Percentiles rank a stretch among this genome's conserved stretches.
Conservation (phyloP, 495 filamentous ascomycete species). For the Penicillium coffeae region DNA sequence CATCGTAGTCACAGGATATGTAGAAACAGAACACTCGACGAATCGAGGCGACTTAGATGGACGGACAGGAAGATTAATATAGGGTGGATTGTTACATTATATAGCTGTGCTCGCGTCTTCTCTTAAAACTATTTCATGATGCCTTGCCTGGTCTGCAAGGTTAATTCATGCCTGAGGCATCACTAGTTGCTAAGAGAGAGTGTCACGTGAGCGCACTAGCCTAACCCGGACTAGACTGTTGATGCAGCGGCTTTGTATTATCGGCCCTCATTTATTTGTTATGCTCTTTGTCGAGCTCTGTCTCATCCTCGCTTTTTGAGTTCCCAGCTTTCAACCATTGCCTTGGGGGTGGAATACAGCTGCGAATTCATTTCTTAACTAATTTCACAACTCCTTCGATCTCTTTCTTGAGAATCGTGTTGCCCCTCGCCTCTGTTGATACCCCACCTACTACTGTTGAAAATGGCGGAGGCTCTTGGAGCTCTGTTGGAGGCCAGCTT, state of each 20-base stretch:
- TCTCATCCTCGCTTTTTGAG: constrained; percentile 4
- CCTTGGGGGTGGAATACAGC: constrained; percentile 1
- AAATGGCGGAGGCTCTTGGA: constrained; percentile 73
- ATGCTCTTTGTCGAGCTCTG: constrained; percentile 17
- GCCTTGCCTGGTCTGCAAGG: too few species aligned
- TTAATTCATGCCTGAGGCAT: too few species aligned
- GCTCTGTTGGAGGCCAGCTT: constrained; percentile 79
- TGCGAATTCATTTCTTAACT: neutral
- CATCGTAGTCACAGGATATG: too few species aligned
- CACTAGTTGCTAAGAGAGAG: too few species aligned
- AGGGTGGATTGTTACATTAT: too few species aligned
- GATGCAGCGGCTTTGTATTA: constrained; percentile 25
- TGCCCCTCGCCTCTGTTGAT: constrained; percentile 20
- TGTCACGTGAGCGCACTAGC: constrained; percentile 21
- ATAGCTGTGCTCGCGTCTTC: too few species aligned
- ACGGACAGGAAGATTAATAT: too few species aligned
- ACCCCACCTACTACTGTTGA: constrained; percentile 35
- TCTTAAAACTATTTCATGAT: too few species aligned
- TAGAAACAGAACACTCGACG: too few species aligned
- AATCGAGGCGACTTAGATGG: too few species aligned
- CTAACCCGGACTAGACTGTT: constrained; percentile 19
- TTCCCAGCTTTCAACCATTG: constrained; percentile 7
- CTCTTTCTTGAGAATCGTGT: constrained; percentile 1
- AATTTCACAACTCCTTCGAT: neutral
- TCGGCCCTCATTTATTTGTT: constrained; percentile 22